Evolutionary conservation across 352 stramenopile genomes (phyloP), one percentile per base, ranked within the genome.

Genomic region (Globisporangium lucens): DNA sequence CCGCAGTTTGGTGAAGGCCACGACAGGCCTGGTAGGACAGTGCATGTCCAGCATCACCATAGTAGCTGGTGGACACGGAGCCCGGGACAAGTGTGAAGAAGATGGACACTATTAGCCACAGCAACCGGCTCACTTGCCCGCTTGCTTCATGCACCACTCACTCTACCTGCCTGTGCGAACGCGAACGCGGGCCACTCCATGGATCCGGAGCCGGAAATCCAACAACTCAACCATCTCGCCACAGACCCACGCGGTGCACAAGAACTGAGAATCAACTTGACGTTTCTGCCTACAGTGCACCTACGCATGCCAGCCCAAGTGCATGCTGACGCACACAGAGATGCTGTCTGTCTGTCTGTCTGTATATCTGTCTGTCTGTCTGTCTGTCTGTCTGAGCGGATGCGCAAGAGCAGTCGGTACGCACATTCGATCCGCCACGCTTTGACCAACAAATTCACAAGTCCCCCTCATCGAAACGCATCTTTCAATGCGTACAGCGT

Each of bases 401-500:
- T 53, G 20, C 47, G 43, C 41, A 22, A 51, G 8, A 51, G 43
- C 43, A 29, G 47, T 29, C 47, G 47, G 5, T 4, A 15, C 15
- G 15, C 41, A 2, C 41, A 4, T 0, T 53, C 47, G 20, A 53
- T 30, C 47, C n/a, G 47, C 47, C 47, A 30, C 47, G 13, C 8
- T 51, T 51, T 22, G 47, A 55, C 47, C 43, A 20, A 22, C 43
- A 6, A 41, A 59, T 33, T 4, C 24, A 15, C 7, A 24, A 33
- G 20, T 15, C 6, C 56, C 36, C 12, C 24, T n/a, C 58, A 64
- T 64, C 58, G 58, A 64, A 64, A 64, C 22, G 59, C 29, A 56
- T 56, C 41, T 56, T 64, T 33, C 5, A 51, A 20, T 51, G 43
- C 22, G 41, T 46, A 46, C 38, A 46, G 38, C 10, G 58, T 13